phyloP scores from a whole-genome alignment of 2,329 filamentous ascomycete species.

The Xylaria sp. region DNA sequence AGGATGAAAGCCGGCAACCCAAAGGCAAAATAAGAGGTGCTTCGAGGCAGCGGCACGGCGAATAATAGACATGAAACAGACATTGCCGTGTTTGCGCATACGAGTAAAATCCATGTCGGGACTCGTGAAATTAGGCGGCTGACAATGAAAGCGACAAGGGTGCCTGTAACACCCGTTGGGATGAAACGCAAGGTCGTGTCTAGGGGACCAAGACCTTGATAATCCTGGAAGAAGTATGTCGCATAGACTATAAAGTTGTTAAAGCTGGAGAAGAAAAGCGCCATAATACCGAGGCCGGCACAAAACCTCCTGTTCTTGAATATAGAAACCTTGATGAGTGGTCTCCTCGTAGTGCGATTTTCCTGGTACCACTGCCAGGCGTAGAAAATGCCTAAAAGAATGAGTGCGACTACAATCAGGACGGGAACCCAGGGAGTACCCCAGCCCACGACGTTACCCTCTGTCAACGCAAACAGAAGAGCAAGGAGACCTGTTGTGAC shows the following conservation, averaged over 20 bases:
- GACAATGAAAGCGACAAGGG: constrained; percentile 65
- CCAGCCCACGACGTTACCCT: constrained; percentile 78
- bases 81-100: constrained; percentile 66
- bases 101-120: constrained; percentile 66
- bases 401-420: constrained; percentile 66
- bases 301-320: constrained; percentile 70
- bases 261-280: constrained; percentile 73
- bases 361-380: constrained; percentile 71
- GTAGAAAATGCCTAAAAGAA: constrained; percentile 66
- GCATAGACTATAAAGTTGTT: constrained; percentile 74
- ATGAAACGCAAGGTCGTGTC: constrained; percentile 76
- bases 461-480: constrained; percentile 73
- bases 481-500: constrained; percentile 71
- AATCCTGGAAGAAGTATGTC: constrained; percentile 77
- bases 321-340: constrained; percentile 73
- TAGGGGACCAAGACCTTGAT: constrained; percentile 68
- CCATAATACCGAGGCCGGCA: constrained; percentile 72
- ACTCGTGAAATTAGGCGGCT: constrained; percentile 67
- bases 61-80: constrained; percentile 68
- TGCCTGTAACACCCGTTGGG: constrained; percentile 70
- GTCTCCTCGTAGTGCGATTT: constrained; percentile 58
- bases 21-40: constrained; percentile 73
- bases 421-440: constrained; percentile 68
- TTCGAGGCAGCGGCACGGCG: constrained; percentile 68
- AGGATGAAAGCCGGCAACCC: constrained; percentile 74